These are phyloP conservation scores for Dujonia santamariae DNA, from an alignment of 1,139 yeast species.

Conservation along the genomic window DNA sequence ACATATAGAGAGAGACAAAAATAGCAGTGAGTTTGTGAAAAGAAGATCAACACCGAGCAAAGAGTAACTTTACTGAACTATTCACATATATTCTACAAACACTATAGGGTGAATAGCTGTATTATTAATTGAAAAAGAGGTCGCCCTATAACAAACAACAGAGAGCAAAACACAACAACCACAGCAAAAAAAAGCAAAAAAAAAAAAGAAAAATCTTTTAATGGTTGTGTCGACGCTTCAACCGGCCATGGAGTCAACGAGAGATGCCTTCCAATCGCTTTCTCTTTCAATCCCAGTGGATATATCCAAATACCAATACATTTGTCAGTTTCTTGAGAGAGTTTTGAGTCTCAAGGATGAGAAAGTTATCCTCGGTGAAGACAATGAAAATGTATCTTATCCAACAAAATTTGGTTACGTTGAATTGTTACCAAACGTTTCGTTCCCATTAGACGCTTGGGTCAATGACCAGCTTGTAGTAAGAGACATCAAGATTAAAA, in stretches of 20 bases:
- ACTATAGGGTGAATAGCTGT: too few relatives aligned
- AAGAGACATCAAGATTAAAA: conserved; percentile 33
- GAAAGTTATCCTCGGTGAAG: conserved; percentile 8
- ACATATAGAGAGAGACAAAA: too few relatives aligned
- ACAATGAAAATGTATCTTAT: not conserved
- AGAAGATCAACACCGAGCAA: too few relatives aligned
- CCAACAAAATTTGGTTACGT: conserved; percentile 1
- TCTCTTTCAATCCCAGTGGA: conserved; percentile 27
- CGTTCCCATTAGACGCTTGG: conserved; percentile 42
- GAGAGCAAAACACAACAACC: too few relatives aligned
- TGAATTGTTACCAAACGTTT: conserved; percentile 34
- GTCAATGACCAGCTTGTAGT: conserved; percentile 29
- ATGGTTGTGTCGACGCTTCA: conserved; percentile 7
- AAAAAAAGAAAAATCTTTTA: not conserved
- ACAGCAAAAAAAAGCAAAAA: not conserved
- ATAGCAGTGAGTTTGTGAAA: too few relatives aligned
- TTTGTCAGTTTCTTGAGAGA: conserved; percentile 20
- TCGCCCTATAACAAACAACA: not conserved
- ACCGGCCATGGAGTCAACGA: conserved; percentile 5
- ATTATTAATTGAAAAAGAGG: not conserved
- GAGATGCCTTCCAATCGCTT: conserved; percentile 21
- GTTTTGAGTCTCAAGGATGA: conserved; percentile 19
- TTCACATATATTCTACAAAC: too few relatives aligned
- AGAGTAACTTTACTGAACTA: too few relatives aligned
- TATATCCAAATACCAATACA: conserved; percentile 22